Evolutionary conservation across 352 stramenopile species (phyloP).

Genomic region (Pythium rishiriense): DNA sequence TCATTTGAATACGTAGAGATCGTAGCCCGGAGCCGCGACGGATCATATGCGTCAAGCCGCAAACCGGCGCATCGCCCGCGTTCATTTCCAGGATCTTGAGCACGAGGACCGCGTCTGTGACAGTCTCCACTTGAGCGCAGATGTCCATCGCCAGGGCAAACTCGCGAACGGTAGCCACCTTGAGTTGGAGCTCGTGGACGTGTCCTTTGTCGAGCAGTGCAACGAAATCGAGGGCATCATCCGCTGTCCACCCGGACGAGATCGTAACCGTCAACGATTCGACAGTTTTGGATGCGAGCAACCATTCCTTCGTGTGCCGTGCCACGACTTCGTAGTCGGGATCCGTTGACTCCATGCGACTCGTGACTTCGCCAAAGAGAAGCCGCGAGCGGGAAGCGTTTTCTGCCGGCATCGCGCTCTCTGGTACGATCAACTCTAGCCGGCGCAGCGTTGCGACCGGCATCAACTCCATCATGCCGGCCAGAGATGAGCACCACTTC

Average conservation of each 20-base stretch:
- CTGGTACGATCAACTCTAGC: not conserved
- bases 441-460: not conserved
- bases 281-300: not conserved
- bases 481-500: not conserved
- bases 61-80: not conserved
- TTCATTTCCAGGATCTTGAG: not conserved
- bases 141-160: not conserved
- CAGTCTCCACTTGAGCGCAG: not conserved
- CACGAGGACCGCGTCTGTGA: not conserved
- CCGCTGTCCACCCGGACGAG: not conserved
- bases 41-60: not conserved
- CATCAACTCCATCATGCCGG: not conserved
- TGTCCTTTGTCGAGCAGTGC: not conserved
- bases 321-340: not conserved
- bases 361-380: not conserved
- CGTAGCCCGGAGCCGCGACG: not conserved
- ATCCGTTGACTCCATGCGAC: not conserved
- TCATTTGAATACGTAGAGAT: not conserved
- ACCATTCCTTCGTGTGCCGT: not conserved
- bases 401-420: not conserved
- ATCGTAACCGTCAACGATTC: not conserved
- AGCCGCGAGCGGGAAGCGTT: conserved; percentile 1
- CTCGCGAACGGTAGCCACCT: not conserved
- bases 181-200: not conserved
- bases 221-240: not conserved